These are phyloP conservation scores for Fabrea salina DNA, from an alignment of 169 alveolate genomes.

Conservation along the genomic window DNA sequence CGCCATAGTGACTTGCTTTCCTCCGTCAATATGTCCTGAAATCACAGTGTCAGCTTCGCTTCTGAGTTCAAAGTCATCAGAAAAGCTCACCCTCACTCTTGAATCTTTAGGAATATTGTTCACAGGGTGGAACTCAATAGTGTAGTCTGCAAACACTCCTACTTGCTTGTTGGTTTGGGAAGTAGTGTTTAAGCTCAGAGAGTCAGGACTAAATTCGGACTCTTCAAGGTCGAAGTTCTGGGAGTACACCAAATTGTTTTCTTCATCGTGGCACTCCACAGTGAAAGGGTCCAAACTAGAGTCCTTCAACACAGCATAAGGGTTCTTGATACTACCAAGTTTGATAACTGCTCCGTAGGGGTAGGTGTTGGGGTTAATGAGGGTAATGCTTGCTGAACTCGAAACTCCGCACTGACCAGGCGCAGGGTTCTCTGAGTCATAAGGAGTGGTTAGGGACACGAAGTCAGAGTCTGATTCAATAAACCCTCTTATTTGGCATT, in stretches of 20 bases:
- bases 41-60: neutral
- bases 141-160: neutral
- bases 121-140: neutral
- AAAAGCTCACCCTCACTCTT: neutral
- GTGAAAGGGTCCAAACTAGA: neutral
- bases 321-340: neutral
- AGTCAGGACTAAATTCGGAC: neutral
- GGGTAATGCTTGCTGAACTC: neutral
- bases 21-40: neutral
- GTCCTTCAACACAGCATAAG: neutral
- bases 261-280: neutral
- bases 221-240: neutral
- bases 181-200: neutral
- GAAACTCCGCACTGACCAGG: constrained; percentile 20
- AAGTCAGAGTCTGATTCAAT: neutral
- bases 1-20: neutral
- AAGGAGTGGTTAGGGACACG: neutral
- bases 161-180: neutral
- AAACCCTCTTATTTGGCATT: neutral
- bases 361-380: neutral
- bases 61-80: neutral
- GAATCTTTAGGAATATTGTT: neutral
- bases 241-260: neutral
- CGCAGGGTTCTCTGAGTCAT: neutral
- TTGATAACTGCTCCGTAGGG: neutral